Conservation (phyloP, 2,329 filamentous ascomycete genomes). For the Beauveria brongniartii region DNA sequence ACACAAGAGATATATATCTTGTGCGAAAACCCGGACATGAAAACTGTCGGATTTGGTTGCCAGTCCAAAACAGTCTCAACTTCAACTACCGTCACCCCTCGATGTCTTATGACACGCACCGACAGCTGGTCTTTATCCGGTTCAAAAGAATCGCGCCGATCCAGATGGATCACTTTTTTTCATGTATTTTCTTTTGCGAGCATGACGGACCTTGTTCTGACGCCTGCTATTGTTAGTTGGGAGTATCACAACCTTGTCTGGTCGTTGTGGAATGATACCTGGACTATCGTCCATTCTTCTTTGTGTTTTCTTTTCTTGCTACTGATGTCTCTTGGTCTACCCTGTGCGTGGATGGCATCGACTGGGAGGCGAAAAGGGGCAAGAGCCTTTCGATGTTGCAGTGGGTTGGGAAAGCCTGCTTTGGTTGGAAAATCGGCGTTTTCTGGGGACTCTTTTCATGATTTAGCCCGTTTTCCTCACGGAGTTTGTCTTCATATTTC, state of each 20-base stretch:
- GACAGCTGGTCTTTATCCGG: background rate
- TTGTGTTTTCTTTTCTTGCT: background rate
- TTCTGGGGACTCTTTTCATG: no score
- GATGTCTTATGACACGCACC: background rate
- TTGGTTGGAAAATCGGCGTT: no score
- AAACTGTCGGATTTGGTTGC: background rate
- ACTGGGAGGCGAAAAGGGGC: background rate
- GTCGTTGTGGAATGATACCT: constrained; percentile 7
- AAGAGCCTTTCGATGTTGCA: background rate
- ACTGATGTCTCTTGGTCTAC: background rate
- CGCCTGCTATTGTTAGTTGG: background rate
- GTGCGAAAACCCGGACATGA: background rate
- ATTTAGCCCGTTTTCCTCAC: no score
- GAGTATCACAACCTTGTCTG: background rate
- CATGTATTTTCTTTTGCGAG: background rate
- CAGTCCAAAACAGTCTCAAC: background rate
- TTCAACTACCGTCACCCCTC: background rate
- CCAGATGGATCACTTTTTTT: background rate
- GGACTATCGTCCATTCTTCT: constrained; percentile 5
- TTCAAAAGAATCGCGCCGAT: constrained; percentile 2
- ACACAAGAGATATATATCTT: background rate
- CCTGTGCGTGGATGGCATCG: background rate
- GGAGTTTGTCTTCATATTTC: background rate
- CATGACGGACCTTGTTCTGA: background rate
- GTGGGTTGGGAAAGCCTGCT: background rate